Evolutionary conservation across 768 basidiomycete species (phyloP), one percentile per base, ranked within the genome.

Genomic region (button mushroom (Agaricus bisporus)): DNA sequence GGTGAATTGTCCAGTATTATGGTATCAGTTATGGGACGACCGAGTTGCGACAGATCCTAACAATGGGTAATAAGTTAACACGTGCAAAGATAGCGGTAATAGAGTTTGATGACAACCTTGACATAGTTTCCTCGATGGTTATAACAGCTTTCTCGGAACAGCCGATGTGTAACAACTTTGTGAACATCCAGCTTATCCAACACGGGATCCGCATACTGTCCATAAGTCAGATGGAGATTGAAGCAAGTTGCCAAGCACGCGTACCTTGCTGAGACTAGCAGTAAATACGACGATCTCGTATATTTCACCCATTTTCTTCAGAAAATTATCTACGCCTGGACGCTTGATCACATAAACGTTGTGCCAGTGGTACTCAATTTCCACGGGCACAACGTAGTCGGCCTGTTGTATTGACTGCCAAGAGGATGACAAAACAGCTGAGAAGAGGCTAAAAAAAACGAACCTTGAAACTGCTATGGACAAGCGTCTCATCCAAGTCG

Each of bases 1-100:
- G 97, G 97, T 25, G 95, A 98, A 69, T 98, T 99, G 73, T 98
- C 97, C 62, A 99, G 81, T 71, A 99, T 99, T 65, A 98, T 98
- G 56, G 88, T 92, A 64, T 95, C 92, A 44, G 83, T 79, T 60
- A 97, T 91, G 5, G 92, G 91, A 26, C 97, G 86, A 45, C 97
- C 97, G 49, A 99, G 78, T 71, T 98, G 97, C 18, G 97, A 99
- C 35, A 99, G 76, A 69, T 99, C 95, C 94, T 98, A 62, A 35
- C 14, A 47, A 43, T 9, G 41, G 41, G 12, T n/a, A n/a, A 32
- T 55, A 26, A 57, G 56, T 57, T 20, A 55, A 50, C 17, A 46
- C 35, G 38, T 14, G 25, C 37, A 43, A 12, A 46, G 56, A 17
- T 32, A 48, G 8, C 32, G 11, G 8, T 29, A 41, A 28, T 25